Percentiles rank a stretch among this genome's conserved stretches.
Conservation (phyloP, 805 yeast species). For the Candida endomychidarum region DNA sequence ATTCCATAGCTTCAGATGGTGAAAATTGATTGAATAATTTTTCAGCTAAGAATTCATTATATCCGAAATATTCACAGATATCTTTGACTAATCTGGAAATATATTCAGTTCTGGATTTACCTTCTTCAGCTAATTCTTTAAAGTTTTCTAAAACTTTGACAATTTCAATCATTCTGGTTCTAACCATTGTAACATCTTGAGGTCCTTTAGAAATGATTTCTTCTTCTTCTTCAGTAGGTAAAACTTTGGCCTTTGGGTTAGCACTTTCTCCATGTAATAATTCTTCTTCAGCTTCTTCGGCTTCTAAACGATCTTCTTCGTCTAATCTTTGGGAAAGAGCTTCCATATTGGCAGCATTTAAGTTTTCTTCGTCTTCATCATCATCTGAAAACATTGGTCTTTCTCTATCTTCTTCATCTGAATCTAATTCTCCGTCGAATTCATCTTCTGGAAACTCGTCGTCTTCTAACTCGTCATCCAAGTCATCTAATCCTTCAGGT, state of each 20-base stretch:
- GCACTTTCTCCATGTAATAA: constrained; percentile 54
- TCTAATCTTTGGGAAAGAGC: constrained; percentile 68
- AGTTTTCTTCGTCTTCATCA: constrained; percentile 56
- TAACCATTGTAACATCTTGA: constrained; percentile 74
- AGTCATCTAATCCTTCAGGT: constrained; percentile 45
- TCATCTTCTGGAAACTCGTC: constrained; percentile 53
- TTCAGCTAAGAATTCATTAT: constrained; percentile 87
- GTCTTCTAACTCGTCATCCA: constrained; percentile 28
- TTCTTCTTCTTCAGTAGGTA: constrained; percentile 71
- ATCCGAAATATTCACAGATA: constrained; percentile 92
- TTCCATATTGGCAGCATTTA: constrained; percentile 84
- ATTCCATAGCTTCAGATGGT: constrained; percentile 96
- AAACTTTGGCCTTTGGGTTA: constrained; percentile 74
- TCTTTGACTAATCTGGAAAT: constrained; percentile 75
- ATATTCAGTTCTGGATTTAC: constrained; percentile 83
- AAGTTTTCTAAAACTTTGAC: constrained; percentile 93
- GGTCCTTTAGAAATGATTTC: constrained; percentile 52
- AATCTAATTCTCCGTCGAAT: constrained; percentile 41
- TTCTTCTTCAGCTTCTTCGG: constrained; percentile 52
- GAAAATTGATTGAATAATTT: constrained; percentile 88
- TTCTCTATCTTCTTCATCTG: constrained; percentile 60
- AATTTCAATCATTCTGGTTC: constrained; percentile 94
- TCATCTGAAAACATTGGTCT: constrained; percentile 74
- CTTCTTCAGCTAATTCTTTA: constrained; percentile 77
- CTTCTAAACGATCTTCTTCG: constrained; percentile 49